Percentiles rank a stretch among this genome's conserved stretches.
Evolutionary conservation across 768 basidiomycete genomes (phyloP).

Genomic region (Boletus eberwhitei): DNA sequence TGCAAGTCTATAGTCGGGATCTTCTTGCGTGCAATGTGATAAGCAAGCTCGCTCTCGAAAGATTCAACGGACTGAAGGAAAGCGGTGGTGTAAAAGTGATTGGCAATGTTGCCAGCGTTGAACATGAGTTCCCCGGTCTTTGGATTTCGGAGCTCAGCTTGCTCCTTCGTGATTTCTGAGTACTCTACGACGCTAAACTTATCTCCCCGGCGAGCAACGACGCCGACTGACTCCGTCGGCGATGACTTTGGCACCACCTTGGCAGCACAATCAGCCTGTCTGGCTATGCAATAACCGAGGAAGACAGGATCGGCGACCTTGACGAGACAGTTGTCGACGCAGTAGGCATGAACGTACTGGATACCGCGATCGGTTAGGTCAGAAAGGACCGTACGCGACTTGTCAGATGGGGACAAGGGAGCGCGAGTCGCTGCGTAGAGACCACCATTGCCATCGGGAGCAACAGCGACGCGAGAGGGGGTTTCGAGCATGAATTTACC

Average conservation of each 20-base stretch:
- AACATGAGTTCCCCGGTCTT: conserved; percentile 77
- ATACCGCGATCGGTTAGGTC: conserved; percentile 76
- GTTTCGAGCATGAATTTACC: conserved; percentile 90
- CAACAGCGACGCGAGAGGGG: conserved; percentile 79
- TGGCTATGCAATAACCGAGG: conserved; percentile 89
- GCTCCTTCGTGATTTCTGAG: conserved; percentile 88
- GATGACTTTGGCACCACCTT: conserved; percentile 92
- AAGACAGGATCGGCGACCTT: conserved; percentile 96
- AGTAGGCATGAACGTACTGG: conserved; percentile 90
- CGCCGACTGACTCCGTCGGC: conserved; percentile 91
- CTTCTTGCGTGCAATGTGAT: conserved; percentile 98
- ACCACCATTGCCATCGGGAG: conserved; percentile 97
- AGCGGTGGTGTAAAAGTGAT: conserved; percentile 92
- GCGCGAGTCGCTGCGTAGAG: conserved; percentile 90
- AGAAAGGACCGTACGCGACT: conserved; percentile 71
- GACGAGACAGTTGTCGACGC: conserved; percentile 99
- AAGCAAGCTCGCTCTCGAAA: conserved; percentile 87
- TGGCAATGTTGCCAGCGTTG: conserved; percentile 95
- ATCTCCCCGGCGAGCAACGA: conserved; percentile 80
- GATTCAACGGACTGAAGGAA: conserved; percentile 76
- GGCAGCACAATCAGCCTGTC: conserved; percentile 86
- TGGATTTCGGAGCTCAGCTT: conserved; percentile 72
- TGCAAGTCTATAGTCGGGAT: conserved; percentile 77
- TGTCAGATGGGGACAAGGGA: conserved; percentile 59
- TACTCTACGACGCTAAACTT: conserved; percentile 95